These are phyloP conservation scores for Eucalyptus erythrocorys DNA, from an alignment of 345 rosid genomes.

Conservation along the genomic window DNA sequence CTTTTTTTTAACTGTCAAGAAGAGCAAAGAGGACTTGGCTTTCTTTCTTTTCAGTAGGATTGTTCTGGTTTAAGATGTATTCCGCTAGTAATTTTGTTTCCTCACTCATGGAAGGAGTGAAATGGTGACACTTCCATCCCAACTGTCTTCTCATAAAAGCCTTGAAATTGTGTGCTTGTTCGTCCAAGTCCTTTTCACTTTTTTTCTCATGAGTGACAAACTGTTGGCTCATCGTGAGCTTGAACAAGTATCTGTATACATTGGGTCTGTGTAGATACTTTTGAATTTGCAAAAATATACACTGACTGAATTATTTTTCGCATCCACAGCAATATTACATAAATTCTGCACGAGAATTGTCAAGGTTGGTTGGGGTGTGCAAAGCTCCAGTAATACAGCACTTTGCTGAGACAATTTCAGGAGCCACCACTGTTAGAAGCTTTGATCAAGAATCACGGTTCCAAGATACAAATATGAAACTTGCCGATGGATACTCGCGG, in stretches of 20 bases:
- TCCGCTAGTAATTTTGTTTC: neutral
- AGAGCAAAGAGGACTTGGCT: neutral
- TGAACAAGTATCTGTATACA: neutral
- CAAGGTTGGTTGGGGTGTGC: constrained; percentile 66
- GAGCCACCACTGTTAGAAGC: constrained; percentile 71
- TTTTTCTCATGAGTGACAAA: neutral
- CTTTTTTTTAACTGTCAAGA: neutral
- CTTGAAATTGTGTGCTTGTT: neutral
- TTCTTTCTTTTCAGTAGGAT: neutral
- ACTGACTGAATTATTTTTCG: neutral
- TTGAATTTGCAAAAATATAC: neutral
- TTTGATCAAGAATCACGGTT: constrained; percentile 70
- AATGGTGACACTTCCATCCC: neutral
- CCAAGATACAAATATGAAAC: constrained; percentile 38
- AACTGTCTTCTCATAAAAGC: neutral
- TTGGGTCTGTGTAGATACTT: neutral
- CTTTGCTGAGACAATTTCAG: constrained; percentile 78
- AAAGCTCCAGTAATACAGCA: constrained; percentile 80
- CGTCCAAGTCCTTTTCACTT: neutral
- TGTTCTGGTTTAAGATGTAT: neutral
- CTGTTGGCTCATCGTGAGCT: neutral
- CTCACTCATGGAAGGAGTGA: neutral
- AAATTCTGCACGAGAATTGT: constrained; percentile 58
- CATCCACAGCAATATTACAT: constrained; percentile 56
- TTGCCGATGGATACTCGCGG: constrained; percentile 54